Base-by-base conservation (phyloP, 331 rosid species). In the Ulmus americana region DNA sequence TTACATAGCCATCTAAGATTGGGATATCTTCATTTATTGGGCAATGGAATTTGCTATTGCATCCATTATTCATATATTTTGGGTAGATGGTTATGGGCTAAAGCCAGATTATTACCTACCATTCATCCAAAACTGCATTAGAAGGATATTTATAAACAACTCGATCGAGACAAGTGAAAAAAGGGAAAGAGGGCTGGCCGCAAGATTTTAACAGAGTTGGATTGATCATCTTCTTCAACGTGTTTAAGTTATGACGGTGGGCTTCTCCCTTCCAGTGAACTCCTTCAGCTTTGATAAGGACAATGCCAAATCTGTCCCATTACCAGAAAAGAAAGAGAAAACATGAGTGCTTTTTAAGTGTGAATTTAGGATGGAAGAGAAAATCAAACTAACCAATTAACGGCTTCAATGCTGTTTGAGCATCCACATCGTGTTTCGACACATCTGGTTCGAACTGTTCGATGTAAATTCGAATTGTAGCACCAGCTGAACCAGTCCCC, bases 401-500 rank as follows among this genome's bases (percentile, higher is more conserved):
- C 14, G 99, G 99, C 70, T 85, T 87, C 60, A 94, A 74, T 61
- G 96, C 96, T 46, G 49, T 64, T 73, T 94, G 99, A 80, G 99
- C 99, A 70, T 94, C 99, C 61, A 61, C 59, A 10, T 87, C 87
- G 47, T 90, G 99, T 75, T 87, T 90, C 58, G 95, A 81, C 65
- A 35, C 77, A 73, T 90, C 90, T 1, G 85, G 81, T 78, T 94
- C 97, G 38, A 84, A 94, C 74, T 94, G 97, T 67, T 94, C 99
- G 16, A 90, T 87, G 76, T 94, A 94, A 56, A 90, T 82, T 84
- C 97, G 76, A 63, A 90, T 76, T 15, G 99, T 94, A 55, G 99
- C 99, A 47, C 99, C 99, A 3, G 99, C 96, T 54, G 97, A 94
- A 72, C 99, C 99, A 1, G 99, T 94, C 57, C 96, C 99, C 99